These are phyloP conservation scores for Beauveria sp. DNA, from an alignment of 2,329 filamentous ascomycete species.

Conservation along the genomic window DNA sequence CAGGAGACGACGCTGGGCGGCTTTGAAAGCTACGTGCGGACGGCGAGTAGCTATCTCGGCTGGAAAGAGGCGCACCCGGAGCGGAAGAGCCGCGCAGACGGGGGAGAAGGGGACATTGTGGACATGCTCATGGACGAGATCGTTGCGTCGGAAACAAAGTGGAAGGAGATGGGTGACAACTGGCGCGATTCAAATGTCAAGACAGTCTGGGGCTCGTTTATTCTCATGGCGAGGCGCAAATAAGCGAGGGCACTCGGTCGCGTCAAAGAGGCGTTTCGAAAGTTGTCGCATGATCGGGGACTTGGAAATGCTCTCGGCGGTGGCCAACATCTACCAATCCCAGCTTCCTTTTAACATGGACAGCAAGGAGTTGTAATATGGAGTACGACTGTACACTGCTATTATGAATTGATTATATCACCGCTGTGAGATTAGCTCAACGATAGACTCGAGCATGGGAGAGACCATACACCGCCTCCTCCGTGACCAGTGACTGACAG, in stretches of 20 bases:
- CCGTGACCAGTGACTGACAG: background rate
- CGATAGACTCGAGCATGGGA: background rate
- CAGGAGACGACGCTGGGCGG: slow-evolving; percentile 47
- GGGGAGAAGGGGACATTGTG: slow-evolving; percentile 53
- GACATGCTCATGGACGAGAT: slow-evolving; percentile 56
- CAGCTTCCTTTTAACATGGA: background rate
- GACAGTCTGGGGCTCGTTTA: slow-evolving; percentile 53
- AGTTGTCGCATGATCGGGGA: background rate
- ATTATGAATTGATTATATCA: background rate
- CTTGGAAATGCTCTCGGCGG: too few relatives aligned
- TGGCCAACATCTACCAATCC: background rate
- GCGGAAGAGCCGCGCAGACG: slow-evolving; percentile 38
- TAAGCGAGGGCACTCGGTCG: background rate
- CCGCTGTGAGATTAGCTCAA: background rate
- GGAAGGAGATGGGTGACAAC: slow-evolving; percentile 36
- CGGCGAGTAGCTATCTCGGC: slow-evolving; percentile 50
- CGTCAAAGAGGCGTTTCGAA: slow-evolving; percentile 1
- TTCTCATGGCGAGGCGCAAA: slow-evolving; percentile 46
- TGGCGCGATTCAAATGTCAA: slow-evolving; percentile 49
- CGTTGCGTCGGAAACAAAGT: slow-evolving; percentile 42
- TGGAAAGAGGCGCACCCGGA: slow-evolving; percentile 52
- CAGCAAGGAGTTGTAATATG: background rate
- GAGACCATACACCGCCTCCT: background rate
- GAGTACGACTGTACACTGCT: background rate
- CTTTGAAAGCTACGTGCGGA: slow-evolving; percentile 53